Evolutionary conservation across 805 yeast genomes (phyloP), one percentile per base, ranked within the genome.

Genomic region (Babjeviella inositovora): DNA sequence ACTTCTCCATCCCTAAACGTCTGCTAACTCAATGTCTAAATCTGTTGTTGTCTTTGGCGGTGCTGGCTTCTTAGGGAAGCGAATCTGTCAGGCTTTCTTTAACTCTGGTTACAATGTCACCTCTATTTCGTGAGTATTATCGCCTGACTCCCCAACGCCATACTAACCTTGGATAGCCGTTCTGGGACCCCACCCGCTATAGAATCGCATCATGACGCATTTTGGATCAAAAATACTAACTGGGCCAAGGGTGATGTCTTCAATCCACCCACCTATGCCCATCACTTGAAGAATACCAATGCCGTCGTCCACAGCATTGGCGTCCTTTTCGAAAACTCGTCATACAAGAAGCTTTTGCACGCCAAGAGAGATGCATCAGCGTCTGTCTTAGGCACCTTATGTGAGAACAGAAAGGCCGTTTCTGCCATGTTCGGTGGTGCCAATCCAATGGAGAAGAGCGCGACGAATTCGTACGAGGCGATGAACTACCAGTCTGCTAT

Each of bases 221-320:
- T 38, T 4, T 72, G 82, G 80, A 54, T 66, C 3, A 35, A 50
- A 3, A 48, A 68, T 31, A 82, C 77, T 6, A 41, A 61, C 4
- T 77, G 92, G 87, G 50, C 51, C 18, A 41, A 55, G 24, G 92
- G 76, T 3, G 69, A 82, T 38, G 56, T 81, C 1, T 74, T 81
- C 39, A 47, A 70, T 12, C 76, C 84, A 1, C 44, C 55, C 1
- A 53, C 76, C 0, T 80, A 80, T 38, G 33, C 38, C 11, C 42
- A 52, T 3, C 43, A 57, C 15, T 38, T 82, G 12, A 29, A 37
- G 17, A 57, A 58, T 17, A 63, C 70, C 1, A 53, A 61, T 22
- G 69, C 76, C 2, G 87, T 84, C 3, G 87, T 85, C 8, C 94
- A 84, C 41, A 63, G 90, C 0, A 54, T 84, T 25, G 97, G 97